These are phyloP conservation scores for Aspergillus niger DNA, from an alignment of 2,329 filamentous ascomycete genomes.

Conservation along the genomic window DNA sequence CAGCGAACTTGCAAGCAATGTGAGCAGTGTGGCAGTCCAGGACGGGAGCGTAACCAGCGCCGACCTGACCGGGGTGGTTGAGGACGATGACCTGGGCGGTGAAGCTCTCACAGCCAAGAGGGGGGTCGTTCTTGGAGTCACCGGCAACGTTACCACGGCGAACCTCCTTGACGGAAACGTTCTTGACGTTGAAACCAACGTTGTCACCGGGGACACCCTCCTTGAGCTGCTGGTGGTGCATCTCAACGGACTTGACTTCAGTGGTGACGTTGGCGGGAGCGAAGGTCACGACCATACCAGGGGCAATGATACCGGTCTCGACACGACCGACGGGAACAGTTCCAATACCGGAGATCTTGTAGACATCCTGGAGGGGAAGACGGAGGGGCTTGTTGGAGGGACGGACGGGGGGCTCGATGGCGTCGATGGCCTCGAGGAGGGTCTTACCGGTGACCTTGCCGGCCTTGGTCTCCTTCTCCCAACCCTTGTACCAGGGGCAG, in stretches of 20 bases:
- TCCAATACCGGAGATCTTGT: conserved; percentile 99
- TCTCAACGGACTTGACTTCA: conserved; percentile 99
- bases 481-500: conserved; percentile 99
- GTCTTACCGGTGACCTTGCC: conserved; percentile 91
- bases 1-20: conserved; percentile 99
- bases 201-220: conserved; percentile 99
- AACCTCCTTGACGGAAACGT: conserved; percentile 99
- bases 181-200: conserved; percentile 99
- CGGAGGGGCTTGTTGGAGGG: conserved; percentile 99
- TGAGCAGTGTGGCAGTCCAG: conserved; percentile 99
- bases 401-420: conserved; percentile 89
- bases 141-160: conserved; percentile 99
- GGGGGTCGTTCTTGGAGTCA: conserved; percentile 99
- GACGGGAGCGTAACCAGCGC: conserved; percentile 98
- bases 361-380: conserved; percentile 99
- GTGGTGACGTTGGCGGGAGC: conserved; percentile 98
- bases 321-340: conserved; percentile 99
- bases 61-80: conserved; percentile 99
- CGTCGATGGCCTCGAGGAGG: conserved; percentile 97
- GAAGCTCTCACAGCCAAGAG: conserved; percentile 86
- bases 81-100: conserved; percentile 99
- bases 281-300: conserved; percentile 87
- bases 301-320: conserved; percentile 96
- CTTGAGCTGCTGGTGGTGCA: conserved; percentile 98
- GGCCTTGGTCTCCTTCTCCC: conserved; percentile 97